Conservation (phyloP, 2,329 filamentous ascomycete genomes). For the Calonectria naviculata region DNA sequence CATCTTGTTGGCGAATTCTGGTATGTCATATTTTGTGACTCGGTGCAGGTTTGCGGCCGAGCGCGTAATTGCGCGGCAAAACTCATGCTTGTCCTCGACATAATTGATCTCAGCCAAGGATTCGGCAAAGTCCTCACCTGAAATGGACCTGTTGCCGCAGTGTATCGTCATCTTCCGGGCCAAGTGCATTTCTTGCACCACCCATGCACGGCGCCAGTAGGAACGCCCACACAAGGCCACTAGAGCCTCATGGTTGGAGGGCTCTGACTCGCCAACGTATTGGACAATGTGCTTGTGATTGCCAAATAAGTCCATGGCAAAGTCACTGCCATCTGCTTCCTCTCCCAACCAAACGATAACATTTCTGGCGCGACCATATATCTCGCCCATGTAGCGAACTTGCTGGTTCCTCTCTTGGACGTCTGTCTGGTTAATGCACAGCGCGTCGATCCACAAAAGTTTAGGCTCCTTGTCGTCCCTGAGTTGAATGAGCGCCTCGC, state of each 20-base stretch:
- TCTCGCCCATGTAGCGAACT: not conserved
- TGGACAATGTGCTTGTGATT: not conserved
- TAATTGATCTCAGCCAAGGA: not conserved
- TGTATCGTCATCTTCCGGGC: not conserved
- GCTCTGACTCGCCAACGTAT: not conserved
- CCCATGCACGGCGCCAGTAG: not conserved
- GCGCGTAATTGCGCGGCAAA: not conserved
- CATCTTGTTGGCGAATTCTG: not conserved
- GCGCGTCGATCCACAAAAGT: not conserved
- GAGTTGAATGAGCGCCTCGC: not conserved
- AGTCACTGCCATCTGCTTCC: not conserved
- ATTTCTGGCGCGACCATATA: not conserved
- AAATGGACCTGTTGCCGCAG: not conserved
- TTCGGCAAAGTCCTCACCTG: not conserved
- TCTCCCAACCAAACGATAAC: not conserved
- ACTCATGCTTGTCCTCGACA: not conserved
- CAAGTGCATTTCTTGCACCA: not conserved
- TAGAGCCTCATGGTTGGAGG: not conserved
- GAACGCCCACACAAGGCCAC: not conserved
- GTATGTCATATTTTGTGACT: not conserved
- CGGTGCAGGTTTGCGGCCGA: not conserved
- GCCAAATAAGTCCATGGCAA: not conserved
- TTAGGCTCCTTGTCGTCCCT: not conserved
- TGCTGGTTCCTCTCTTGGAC: not conserved
- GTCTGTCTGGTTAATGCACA: not conserved